Base-by-base conservation (phyloP, 306 rosid species). In the Quercus suber region DNA sequence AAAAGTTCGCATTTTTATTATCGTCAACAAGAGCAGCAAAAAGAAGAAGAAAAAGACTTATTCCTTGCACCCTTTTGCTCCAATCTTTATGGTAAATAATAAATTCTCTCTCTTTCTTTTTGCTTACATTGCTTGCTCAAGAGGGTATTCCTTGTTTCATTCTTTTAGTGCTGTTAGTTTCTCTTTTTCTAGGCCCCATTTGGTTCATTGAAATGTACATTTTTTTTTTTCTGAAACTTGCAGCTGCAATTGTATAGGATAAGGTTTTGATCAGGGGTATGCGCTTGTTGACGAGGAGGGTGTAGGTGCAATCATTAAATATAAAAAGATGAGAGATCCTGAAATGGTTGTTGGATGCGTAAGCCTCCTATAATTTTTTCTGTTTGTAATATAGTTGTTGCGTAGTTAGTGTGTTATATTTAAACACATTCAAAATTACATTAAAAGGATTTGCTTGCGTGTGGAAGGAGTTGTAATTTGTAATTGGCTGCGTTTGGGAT, bases 321-420 rank as follows among this genome's bases (percentile, higher is more conserved):
- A 8, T 27, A 30, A 52, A 37, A 87, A 81, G 45, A 95, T 89
- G 97, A 93, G 94, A 82, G 94, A 91, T 82, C 91, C 83, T 57
- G 80, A 90, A 78, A 13, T 59, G 80, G 61, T 83, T 52, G 84
- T 80, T 69, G 82, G 72, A 81, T 75, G 68, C 35, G 43, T 84
- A 58, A 58, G 75, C 84, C 81, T 76, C 30, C 71, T 20, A 74
- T 71, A 73, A 31, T 76, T 61, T 80, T 30, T 69, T 88, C 77
- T 59, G 68, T 69, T 71, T 80, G 82, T 86, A 86, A 79, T 9
- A 69, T 84, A 84, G 83, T 49, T 78, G 73, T 89, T 76, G 63
- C 68, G 28, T 86, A 86, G 93, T 74, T 86, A 80, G 91, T 76
- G 91, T 78, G 5, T 33, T 12, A 67, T 35, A 67, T 67, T 64